Conservation (phyloP, 2,329 filamentous ascomycete genomes). For the Dryadomyces quercivorus region DNA sequence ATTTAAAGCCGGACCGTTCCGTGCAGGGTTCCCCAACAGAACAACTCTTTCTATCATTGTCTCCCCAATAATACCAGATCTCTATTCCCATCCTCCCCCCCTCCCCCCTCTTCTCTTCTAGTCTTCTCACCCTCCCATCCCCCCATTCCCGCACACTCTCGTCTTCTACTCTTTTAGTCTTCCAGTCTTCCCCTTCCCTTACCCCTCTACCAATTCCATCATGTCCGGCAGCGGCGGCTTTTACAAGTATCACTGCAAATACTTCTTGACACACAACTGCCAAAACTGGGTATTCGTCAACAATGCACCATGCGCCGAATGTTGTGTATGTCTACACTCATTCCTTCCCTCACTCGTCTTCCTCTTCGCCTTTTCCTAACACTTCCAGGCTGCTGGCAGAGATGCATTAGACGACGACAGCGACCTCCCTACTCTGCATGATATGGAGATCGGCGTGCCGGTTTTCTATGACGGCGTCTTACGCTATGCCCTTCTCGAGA, state of each 20-base stretch:
- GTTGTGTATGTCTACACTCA: slow-evolving; percentile 24
- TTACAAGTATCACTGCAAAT: slow-evolving; percentile 39
- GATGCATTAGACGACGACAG: slow-evolving; percentile 23
- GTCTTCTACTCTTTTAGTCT: no score
- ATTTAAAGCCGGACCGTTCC: not conserved
- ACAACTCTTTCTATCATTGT: not conserved
- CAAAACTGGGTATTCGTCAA: slow-evolving; percentile 37
- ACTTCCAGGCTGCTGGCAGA: slow-evolving; percentile 33
- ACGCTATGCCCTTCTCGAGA: slow-evolving; percentile 35
- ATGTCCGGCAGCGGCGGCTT: slow-evolving; percentile 30
- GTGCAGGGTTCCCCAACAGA: not conserved
- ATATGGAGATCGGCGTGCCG: slow-evolving; percentile 8
- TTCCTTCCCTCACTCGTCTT: not conserved
- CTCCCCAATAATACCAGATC: no score
- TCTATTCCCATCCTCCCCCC: not conserved
- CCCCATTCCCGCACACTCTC: no score
- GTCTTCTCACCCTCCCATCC: not conserved
- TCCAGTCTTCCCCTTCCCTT: not conserved
- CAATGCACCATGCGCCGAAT: slow-evolving; percentile 30
- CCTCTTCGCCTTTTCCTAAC: not conserved
- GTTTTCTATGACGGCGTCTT: slow-evolving; percentile 28
- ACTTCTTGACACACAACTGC: slow-evolving; percentile 35
- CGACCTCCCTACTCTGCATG: slow-evolving; percentile 4
- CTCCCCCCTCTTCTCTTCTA: not conserved
- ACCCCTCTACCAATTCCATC: slow-evolving; percentile 5